phyloP scores from a whole-genome alignment of 257 asterid species.

The Solanum tarapatanum region DNA sequence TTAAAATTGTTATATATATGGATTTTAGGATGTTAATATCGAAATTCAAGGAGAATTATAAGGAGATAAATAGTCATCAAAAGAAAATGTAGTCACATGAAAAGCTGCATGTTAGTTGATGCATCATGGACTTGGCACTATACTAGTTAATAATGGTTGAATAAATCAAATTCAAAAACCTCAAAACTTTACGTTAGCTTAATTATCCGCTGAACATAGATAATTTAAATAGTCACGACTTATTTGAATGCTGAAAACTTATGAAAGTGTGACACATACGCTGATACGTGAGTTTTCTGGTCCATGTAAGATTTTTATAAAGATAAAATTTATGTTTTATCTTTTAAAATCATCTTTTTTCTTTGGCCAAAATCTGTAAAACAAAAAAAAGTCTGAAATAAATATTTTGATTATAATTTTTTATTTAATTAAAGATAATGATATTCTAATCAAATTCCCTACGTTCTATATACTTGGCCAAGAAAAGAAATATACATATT shows the following conservation, averaged over 20 bases:
- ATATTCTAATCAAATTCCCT: background rate
- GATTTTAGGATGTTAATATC: background rate
- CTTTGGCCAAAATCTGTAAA: too few relatives aligned
- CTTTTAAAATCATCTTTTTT: too few relatives aligned
- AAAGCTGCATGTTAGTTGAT: background rate
- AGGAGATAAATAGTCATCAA: background rate
- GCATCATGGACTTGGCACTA: background rate
- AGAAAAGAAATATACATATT: background rate
- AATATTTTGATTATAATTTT: too few relatives aligned
- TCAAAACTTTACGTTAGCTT: background rate
- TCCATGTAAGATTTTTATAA: too few relatives aligned
- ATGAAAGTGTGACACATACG: too few relatives aligned
- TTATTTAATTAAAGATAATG: too few relatives aligned
- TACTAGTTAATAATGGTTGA: background rate
- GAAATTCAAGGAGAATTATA: slow-evolving; percentile 3
- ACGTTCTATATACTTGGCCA: background rate
- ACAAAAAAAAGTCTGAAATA: too few relatives aligned
- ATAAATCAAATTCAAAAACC: background rate
- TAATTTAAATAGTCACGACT: too few relatives aligned
- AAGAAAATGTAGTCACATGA: background rate
- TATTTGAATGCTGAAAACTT: too few relatives aligned
- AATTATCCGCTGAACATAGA: too few relatives aligned
- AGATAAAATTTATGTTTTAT: too few relatives aligned
- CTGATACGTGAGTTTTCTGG: too few relatives aligned
- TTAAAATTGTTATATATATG: background rate